A percentile compares a stretch with the other conserved stretches of the same genome.
Evolutionary conservation across 148 eudicot genomes (phyloP).

Genomic region (Fagopyrum esculentum): DNA sequence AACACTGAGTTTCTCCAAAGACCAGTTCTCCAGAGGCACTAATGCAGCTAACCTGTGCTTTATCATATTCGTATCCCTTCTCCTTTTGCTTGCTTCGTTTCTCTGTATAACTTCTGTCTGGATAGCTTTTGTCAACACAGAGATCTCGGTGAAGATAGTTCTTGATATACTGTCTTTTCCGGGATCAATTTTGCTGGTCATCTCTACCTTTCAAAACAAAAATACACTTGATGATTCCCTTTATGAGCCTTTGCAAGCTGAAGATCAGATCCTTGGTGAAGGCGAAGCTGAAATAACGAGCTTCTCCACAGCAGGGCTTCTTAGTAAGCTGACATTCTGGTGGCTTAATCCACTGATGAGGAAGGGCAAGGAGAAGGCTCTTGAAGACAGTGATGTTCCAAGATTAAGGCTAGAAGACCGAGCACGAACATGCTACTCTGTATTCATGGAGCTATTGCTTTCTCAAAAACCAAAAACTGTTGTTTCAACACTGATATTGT

Average conservation of each 20-base stretch:
- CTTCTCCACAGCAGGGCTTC: constrained; percentile 31
- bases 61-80: neutral
- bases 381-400: constrained; percentile 45
- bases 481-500: constrained; percentile 28
- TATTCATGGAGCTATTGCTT: constrained; percentile 27
- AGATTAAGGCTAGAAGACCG: constrained; percentile 29
- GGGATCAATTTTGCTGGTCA: constrained; percentile 18
- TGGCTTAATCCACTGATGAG: constrained; percentile 60
- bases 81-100: constrained; percentile 21
- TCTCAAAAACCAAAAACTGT: constrained; percentile 14
- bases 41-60: constrained; percentile 1
- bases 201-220: constrained; percentile 7
- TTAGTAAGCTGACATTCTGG: constrained; percentile 50
- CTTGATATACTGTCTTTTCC: constrained; percentile 25
- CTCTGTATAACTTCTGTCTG: constrained; percentile 18
- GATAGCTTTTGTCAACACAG: constrained; percentile 11
- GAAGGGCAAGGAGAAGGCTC: constrained; percentile 34
- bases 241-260: constrained; percentile 24
- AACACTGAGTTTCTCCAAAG: constrained; percentile 12
- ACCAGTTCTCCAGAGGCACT: neutral
- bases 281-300: no score
- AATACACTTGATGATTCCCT: neutral
- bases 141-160: constrained; percentile 10
- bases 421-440: constrained; percentile 35
- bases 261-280: neutral